These are phyloP conservation scores for Xylariomycetidae sp. DNA, from an alignment of 2,329 filamentous ascomycete genomes.

Conservation along the genomic window DNA sequence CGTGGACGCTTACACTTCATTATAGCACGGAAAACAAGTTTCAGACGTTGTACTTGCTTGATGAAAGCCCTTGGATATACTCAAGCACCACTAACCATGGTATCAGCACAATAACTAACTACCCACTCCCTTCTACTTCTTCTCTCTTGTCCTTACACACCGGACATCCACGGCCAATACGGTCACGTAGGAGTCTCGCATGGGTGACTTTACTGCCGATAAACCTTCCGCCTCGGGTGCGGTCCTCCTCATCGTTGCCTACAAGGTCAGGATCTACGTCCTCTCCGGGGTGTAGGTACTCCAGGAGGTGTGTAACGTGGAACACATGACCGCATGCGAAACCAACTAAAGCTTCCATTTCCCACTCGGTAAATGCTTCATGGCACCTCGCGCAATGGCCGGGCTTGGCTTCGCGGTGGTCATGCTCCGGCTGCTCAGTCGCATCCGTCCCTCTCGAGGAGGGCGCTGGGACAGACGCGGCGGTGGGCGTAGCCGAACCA, in stretches of 20 bases:
- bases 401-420: slow-evolving; percentile 32
- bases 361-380: slow-evolving; percentile 51
- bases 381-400: slow-evolving; percentile 56
- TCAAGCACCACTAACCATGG: no score
- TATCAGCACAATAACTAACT: no score
- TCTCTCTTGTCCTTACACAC: slow-evolving; percentile 40
- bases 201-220: slow-evolving; percentile 85
- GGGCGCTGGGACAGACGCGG: not conserved
- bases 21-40: no score
- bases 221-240: slow-evolving; percentile 48
- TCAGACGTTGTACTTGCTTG: no score
- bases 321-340: slow-evolving; percentile 81
- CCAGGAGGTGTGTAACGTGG: slow-evolving; percentile 66
- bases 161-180: slow-evolving; percentile 59
- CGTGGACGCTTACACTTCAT: no score
- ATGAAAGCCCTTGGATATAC: no score
- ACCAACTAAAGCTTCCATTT: slow-evolving; percentile 67
- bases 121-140: slow-evolving; percentile 12
- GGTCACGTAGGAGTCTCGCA: slow-evolving; percentile 69
- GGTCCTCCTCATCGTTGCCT: slow-evolving; percentile 29
- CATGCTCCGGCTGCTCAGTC: slow-evolving; percentile 19
- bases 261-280: not conserved
- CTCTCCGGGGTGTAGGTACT: slow-evolving; percentile 34
- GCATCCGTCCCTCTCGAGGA: slow-evolving; percentile 1
- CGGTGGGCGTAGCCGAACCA: slow-evolving; percentile 16